phyloP scores from a whole-genome alignment of 2,329 filamentous ascomycete species.

The Sclerotinia borealis region DNA sequence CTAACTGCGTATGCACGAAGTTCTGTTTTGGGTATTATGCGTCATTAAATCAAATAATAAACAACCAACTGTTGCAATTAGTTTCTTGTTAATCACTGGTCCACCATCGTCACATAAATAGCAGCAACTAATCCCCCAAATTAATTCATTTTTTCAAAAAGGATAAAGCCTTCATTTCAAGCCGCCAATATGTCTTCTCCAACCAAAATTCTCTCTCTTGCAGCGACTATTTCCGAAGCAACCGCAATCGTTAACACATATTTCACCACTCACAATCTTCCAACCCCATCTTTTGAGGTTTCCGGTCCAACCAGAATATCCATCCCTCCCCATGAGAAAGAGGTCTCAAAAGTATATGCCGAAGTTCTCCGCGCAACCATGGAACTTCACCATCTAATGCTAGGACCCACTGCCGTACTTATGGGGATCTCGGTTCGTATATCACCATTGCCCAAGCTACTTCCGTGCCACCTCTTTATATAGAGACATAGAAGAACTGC shows the following conservation, averaged over 20 bases:
- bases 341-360: neutral
- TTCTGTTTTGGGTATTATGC: neutral
- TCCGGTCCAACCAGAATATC: neutral
- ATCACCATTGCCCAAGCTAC: neutral
- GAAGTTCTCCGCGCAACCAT: neutral
- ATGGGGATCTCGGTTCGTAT: constrained; percentile 1
- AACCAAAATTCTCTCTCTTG: neutral
- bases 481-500: neutral
- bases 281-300: neutral
- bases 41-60: neutral
- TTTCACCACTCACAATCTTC: neutral
- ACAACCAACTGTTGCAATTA: neutral
- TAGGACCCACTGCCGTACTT: constrained; percentile 2
- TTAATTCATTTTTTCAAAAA: neutral
- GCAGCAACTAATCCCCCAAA: neutral
- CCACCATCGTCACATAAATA: neutral
- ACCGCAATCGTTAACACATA: neutral
- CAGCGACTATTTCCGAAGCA: neutral
- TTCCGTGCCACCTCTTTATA: neutral
- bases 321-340: neutral
- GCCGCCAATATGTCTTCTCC: neutral
- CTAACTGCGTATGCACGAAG: neutral
- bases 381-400: constrained; percentile 2
- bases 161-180: neutral
- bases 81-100: neutral